Percentiles rank a stretch among this genome's conserved stretches.
Evolutionary conservation across 2,329 filamentous ascomycete species (phyloP).

Genomic region (Epichloe amarillans): DNA sequence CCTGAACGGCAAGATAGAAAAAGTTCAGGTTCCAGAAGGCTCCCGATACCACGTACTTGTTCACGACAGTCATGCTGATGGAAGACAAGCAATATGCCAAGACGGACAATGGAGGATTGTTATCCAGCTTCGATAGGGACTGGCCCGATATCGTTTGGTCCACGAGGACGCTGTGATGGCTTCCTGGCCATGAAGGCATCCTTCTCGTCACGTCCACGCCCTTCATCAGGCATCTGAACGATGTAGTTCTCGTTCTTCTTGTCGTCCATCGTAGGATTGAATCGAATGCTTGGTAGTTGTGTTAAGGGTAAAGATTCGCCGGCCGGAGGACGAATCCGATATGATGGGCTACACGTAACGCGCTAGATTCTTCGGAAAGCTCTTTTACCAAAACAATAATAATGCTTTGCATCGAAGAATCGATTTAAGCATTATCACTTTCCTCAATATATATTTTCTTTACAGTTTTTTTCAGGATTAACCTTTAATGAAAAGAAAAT

Average conservation of each 20-base stretch:
- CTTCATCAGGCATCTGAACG: conserved; percentile 53
- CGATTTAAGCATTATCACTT: too few species aligned
- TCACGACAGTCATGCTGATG: conserved; percentile 99
- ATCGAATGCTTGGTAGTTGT: not conserved
- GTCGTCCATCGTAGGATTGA: conserved; percentile 50
- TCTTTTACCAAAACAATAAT: too few species aligned
- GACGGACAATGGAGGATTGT: conserved; percentile 70
- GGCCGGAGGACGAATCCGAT: too few species aligned
- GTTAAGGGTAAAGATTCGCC: not conserved
- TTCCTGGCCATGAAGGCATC: conserved; percentile 31
- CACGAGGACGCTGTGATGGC: conserved; percentile 5
- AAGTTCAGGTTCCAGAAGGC: conserved; percentile 91
- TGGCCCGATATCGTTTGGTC: not conserved
- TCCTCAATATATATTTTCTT: too few species aligned
- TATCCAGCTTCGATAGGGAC: conserved; percentile 41
- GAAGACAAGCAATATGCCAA: conserved; percentile 85
- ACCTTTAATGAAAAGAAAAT: too few species aligned
- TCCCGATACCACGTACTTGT: conserved; percentile 95
- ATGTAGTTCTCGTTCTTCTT: conserved; percentile 78
- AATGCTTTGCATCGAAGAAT: too few species aligned
- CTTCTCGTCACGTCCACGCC: conserved; percentile 35
- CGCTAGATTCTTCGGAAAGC: too few species aligned
- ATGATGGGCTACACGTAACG: too few species aligned
- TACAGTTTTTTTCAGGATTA: too few species aligned
- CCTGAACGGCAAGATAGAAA: conserved; percentile 85